Evolutionary conservation across 2,329 filamentous ascomycete species (phyloP).

Genomic region (Penicillium sp.): DNA sequence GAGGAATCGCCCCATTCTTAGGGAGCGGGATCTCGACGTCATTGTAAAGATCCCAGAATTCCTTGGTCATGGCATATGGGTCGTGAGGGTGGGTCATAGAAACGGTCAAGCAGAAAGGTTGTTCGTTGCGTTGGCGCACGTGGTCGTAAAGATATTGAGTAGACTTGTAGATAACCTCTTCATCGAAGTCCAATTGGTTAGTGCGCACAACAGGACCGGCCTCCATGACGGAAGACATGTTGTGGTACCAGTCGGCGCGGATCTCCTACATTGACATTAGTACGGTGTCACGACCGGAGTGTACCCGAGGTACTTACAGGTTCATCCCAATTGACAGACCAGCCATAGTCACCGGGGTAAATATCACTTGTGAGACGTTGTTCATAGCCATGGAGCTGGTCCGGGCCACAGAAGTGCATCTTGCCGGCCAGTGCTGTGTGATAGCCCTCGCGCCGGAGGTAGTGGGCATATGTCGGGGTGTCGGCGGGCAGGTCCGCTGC

Average conservation of each 20-base stretch:
- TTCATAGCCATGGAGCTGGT: slow-evolving; percentile 93
- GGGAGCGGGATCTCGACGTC: slow-evolving; percentile 84
- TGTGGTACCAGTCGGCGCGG: slow-evolving; percentile 93
- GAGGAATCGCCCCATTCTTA: slow-evolving; percentile 68
- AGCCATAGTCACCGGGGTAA: slow-evolving; percentile 91
- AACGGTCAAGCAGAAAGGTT: slow-evolving; percentile 86
- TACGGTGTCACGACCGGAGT: background rate
- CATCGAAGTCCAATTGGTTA: slow-evolving; percentile 94
- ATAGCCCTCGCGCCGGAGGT: slow-evolving; percentile 80
- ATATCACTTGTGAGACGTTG: slow-evolving; percentile 91
- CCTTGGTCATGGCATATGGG: slow-evolving; percentile 88
- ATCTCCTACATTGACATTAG: slow-evolving; percentile 34
- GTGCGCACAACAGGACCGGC: slow-evolving; percentile 85
- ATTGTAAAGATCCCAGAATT: slow-evolving; percentile 93
- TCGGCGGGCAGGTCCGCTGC: slow-evolving; percentile 81
- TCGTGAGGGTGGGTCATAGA: slow-evolving; percentile 95
- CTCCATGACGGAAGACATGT: slow-evolving; percentile 89
- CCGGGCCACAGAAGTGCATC: slow-evolving; percentile 92
- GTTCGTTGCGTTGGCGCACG: slow-evolving; percentile 73
- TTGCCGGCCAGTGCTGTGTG: slow-evolving; percentile 90
- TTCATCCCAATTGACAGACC: slow-evolving; percentile 94
- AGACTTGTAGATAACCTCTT: slow-evolving; percentile 91
- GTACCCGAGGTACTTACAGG: slow-evolving; percentile 52
- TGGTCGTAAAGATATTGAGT: slow-evolving; percentile 90
- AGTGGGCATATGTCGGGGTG: slow-evolving; percentile 88